A percentile compares a stretch with the other conserved stretches of the same genome.
Conservation (phyloP, 257 asterid species). For the Penstemon barbatus region DNA sequence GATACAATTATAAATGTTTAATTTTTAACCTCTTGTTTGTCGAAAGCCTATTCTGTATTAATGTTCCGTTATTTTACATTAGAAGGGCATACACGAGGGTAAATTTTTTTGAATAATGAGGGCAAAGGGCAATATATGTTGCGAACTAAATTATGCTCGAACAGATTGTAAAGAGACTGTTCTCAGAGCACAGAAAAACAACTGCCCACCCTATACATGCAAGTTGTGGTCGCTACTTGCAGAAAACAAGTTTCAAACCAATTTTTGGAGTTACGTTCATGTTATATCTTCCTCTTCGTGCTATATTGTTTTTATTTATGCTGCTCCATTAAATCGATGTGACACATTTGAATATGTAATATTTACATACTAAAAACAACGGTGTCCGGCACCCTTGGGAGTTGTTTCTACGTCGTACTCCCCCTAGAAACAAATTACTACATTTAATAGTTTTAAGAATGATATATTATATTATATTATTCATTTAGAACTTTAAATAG, state of each 20-base stretch:
- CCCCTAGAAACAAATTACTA: no score
- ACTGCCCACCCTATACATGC: neutral
- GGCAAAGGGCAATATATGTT: slow-evolving; percentile 11
- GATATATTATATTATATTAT: no score
- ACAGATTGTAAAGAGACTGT: slow-evolving; percentile 31
- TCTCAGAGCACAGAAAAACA: slow-evolving; percentile 2
- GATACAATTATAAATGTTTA: slow-evolving; percentile 19
- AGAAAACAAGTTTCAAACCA: neutral
- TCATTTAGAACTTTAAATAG: no score
- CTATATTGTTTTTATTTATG: no score
- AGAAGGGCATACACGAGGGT: slow-evolving; percentile 20
- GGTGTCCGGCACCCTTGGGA: no score
- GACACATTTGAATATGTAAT: no score
- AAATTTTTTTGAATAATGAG: slow-evolving; percentile 41
- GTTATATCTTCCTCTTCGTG: no score
- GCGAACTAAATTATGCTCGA: slow-evolving; percentile 29
- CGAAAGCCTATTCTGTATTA: slow-evolving; percentile 20
- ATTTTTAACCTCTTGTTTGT: slow-evolving; percentile 15
- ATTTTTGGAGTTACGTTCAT: neutral
- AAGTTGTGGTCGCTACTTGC: neutral
- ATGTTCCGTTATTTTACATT: slow-evolving; percentile 19
- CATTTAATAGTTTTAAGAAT: no score
- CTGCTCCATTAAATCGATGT: no score
- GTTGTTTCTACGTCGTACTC: no score
- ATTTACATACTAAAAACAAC: no score